phyloP scores from a whole-genome alignment of 768 basidiomycete species.

The Pulveroboletus ravenelii region DNA sequence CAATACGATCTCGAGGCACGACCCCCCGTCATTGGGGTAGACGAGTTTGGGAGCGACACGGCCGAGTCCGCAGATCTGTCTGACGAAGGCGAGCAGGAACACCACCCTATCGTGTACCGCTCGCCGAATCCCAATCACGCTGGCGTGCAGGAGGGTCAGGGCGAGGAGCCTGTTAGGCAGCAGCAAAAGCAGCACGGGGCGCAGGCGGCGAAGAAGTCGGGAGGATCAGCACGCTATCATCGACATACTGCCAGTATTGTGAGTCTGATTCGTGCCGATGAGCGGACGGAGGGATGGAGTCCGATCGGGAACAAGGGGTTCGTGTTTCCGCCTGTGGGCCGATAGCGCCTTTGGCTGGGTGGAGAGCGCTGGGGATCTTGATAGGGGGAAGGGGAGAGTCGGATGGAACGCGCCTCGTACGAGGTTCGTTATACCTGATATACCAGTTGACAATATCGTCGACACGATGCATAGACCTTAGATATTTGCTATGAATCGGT shows the following conservation, averaged over 20 bases:
- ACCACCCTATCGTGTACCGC: constrained; percentile 61
- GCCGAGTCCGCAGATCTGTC: constrained; percentile 51
- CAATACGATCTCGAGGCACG: constrained; percentile 67
- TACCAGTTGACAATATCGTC: neutral
- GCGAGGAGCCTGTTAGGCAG: constrained; percentile 1
- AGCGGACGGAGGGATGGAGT: constrained; percentile 78
- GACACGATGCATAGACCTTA: neutral
- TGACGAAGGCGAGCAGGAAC: constrained; percentile 60
- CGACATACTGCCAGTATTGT: constrained; percentile 82
- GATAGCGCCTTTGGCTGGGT: constrained; percentile 8
- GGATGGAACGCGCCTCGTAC: neutral
- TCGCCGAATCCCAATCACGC: constrained; percentile 45
- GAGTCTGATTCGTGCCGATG: constrained; percentile 72
- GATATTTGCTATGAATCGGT: too few relatives aligned
- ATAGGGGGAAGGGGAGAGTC: neutral
- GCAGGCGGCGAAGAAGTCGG: constrained; percentile 16
- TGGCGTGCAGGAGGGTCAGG: neutral
- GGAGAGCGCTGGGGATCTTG: neutral
- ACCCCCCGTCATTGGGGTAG: constrained; percentile 27
- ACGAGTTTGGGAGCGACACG: constrained; percentile 31
- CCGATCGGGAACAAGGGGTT: constrained; percentile 56
- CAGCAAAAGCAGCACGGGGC: neutral
- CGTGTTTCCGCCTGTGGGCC: constrained; percentile 40
- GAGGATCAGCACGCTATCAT: constrained; percentile 41
- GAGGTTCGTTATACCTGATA: constrained; percentile 11